Evolutionary conservation across 768 basidiomycete genomes (phyloP), one percentile per base, ranked within the genome.

Genomic region (Phylloporus sp.): DNA sequence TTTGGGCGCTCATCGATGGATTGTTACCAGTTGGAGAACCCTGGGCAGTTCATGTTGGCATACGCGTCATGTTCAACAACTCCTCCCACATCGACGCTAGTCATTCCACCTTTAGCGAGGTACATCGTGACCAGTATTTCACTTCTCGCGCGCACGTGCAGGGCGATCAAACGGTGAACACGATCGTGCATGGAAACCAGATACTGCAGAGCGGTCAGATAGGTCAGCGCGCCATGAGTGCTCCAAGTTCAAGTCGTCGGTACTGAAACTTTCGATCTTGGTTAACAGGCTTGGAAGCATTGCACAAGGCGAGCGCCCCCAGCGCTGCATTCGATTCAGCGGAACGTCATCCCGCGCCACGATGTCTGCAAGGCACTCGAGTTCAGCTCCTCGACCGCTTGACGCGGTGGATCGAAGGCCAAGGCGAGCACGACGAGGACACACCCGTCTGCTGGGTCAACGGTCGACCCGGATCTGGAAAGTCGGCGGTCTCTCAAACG

Each of bases 401-500:
- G 32, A 37, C 41, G 7, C 14, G 2, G 6, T 55, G 54, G 55
- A 20, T 55, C 10, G 41, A 57, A 5, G 32, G 31, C 10, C n/a
- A 42, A 27, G 41, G 11, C 31, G 33, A 37, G n/a, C 23, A 31
- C 10, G 38, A 27, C 17, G 17, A 28, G 3, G 10, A 20, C 3
- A 44, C 42, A n/a, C 34, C 38, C 13, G 47, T 56, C 5, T 56
- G 53, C 15, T 62, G 59, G 55, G 50, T 59, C 15, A 57, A 57
- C 27, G 56, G 56, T 14, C 33, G 42, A 1, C 52, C 56, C 14
- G 56, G 56, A 7, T 57, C 52, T 6, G 56, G 56, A 13, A 57
- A 57, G 15, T 57, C 56, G 7, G 51, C 51, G 1, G 48, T 69
- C 17, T 56, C 56, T 8, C 65, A 66, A 34, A 62, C 62, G 0